Percentiles rank a stretch among this genome's conserved stretches.
Conservation (phyloP, 768 basidiomycete species). For the Suillus luteus region DNA sequence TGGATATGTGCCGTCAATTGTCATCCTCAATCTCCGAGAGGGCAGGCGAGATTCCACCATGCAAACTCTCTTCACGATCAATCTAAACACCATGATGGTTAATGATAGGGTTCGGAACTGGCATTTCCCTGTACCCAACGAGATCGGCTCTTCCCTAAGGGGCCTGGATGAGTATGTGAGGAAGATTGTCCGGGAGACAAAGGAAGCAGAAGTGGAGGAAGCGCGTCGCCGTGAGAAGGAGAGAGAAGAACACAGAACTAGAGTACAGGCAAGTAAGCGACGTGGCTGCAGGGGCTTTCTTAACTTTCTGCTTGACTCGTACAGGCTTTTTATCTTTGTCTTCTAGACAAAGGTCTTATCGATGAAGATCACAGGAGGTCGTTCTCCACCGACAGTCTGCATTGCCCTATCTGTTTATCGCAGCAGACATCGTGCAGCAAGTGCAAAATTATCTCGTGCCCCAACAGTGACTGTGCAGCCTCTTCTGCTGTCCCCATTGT, state of each 20-base stretch:
- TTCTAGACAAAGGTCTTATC: constrained; percentile 9
- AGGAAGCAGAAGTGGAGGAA: constrained; percentile 5
- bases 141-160: background rate
- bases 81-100: constrained; percentile 9
- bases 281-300: no score
- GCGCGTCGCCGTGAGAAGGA: background rate
- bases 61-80: constrained; percentile 14
- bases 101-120: background rate
- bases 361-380: background rate
- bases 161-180: background rate
- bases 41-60: background rate
- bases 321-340: background rate
- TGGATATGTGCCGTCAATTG: constrained; percentile 9
- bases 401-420: constrained; percentile 2
- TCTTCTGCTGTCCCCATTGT: constrained; percentile 4
- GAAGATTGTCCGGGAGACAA: background rate
- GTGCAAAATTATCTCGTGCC: constrained; percentile 1
- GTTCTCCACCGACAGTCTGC: background rate
- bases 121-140: constrained; percentile 7
- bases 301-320: background rate
- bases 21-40: constrained; percentile 13
- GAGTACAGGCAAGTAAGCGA: constrained; percentile 6
- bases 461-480: background rate
- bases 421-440: background rate
- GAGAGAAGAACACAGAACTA: background rate